Conservation (phyloP, 2,329 filamentous ascomycete genomes). For the Ophiostoma triangulosporum region DNA sequence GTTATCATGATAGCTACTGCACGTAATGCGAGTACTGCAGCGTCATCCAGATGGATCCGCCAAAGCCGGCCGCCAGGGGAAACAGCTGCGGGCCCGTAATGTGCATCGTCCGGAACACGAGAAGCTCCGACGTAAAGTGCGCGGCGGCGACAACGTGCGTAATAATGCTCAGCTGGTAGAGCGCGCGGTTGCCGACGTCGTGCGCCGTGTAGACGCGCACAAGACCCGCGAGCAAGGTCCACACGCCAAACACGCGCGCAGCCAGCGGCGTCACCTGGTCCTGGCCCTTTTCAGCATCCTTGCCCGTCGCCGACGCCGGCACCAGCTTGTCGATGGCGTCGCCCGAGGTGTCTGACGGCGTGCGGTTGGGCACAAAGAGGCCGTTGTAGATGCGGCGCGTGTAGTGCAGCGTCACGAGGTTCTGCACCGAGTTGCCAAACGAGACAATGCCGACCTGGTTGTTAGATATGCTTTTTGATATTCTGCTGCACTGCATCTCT, state of each 20-base stretch:
- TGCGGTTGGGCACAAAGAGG: conserved; percentile 38
- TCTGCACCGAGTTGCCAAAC: conserved; percentile 72
- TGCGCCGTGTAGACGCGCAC: conserved; percentile 76
- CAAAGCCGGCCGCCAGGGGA: conserved; percentile 34
- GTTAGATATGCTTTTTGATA: not conserved
- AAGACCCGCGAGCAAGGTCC: conserved; percentile 67
- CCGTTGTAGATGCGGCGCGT: conserved; percentile 79
- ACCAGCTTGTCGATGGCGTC: conserved; percentile 40
- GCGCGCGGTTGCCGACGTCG: conserved; percentile 54
- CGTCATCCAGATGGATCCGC: conserved; percentile 45
- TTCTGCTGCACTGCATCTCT: too few species aligned
- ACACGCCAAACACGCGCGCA: conserved; percentile 73
- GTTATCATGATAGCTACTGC: not conserved
- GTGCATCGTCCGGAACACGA: conserved; percentile 62
- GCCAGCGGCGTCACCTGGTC: conserved; percentile 62
- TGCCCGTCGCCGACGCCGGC: conserved; percentile 28
- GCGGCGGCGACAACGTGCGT: conserved; percentile 66
- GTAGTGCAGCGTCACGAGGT: conserved; percentile 66
- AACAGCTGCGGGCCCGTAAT: conserved; percentile 44
- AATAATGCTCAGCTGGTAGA: conserved; percentile 72
- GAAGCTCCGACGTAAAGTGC: conserved; percentile 72
- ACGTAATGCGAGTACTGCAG: conserved; percentile 60
- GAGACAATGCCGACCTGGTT: conserved; percentile 67
- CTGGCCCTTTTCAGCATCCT: conserved; percentile 30
- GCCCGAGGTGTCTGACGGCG: conserved; percentile 30